phyloP scores from a whole-genome alignment of 352 stramenopile species.

The Globisporangium solare region DNA sequence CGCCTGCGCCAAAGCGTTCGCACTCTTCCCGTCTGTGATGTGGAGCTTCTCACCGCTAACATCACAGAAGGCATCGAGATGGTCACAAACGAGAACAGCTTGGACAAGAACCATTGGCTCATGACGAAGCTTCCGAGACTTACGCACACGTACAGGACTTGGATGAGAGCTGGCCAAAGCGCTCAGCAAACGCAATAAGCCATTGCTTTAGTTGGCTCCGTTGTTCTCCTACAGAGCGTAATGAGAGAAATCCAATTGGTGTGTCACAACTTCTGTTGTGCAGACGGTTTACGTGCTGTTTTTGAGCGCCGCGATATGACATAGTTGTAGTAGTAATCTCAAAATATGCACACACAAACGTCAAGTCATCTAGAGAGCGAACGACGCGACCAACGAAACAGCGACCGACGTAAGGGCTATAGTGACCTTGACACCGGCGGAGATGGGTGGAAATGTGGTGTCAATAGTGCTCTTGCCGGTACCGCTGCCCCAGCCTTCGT shows the following conservation, averaged over 20 bases:
- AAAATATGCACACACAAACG: slow-evolving; percentile 11
- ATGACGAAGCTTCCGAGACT: slow-evolving; percentile 33
- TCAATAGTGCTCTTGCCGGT: not conserved
- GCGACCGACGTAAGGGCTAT: slow-evolving; percentile 4
- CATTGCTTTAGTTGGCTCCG: slow-evolving; percentile 61
- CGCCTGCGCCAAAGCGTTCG: slow-evolving; percentile 30
- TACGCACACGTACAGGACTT: slow-evolving; percentile 56
- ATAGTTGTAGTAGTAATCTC: no score
- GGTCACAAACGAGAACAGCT: slow-evolving; percentile 34
- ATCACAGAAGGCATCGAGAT: not conserved
- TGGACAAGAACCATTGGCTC: slow-evolving; percentile 52
- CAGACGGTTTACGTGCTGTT: no score
- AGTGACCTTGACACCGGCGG: slow-evolving; percentile 1
- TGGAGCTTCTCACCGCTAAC: not conserved
- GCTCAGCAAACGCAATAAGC: slow-evolving; percentile 50
- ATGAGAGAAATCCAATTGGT: no score
- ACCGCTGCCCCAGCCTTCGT: not conserved
- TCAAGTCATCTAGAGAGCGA: slow-evolving; percentile 9
- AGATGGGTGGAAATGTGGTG: not conserved
- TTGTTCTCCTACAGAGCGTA: no score
- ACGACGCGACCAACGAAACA: slow-evolving; percentile 3
- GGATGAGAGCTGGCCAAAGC: slow-evolving; percentile 35
- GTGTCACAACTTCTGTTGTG: no score
- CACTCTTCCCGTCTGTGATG: not conserved
- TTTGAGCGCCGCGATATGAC: no score